Evolutionary conservation across 148 eudicot species (phyloP).

Genomic region (Beta vulgaris): DNA sequence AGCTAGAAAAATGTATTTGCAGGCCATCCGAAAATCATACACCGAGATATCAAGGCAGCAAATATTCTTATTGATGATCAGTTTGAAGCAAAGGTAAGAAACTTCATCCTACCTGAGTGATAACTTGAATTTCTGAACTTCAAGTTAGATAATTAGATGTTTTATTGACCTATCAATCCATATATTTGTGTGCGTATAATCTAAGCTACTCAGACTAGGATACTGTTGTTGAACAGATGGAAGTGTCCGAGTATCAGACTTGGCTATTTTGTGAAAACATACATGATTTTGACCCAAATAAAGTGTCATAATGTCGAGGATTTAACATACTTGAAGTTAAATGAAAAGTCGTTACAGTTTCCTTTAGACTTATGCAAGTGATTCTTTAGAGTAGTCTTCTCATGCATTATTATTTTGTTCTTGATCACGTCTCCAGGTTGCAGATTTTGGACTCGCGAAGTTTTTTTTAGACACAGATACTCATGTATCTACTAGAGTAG

Average conservation of each 20-base stretch:
- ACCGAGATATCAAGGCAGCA: slow-evolving; percentile 80
- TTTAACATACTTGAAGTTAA: too few species aligned
- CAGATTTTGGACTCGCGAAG: slow-evolving; percentile 82
- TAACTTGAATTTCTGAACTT: background rate
- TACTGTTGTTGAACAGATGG: too few species aligned
- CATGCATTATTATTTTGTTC: background rate
- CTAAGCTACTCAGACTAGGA: too few species aligned
- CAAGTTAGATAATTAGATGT: background rate
- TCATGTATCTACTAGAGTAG: slow-evolving; percentile 80
- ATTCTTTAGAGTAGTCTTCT: too few species aligned
- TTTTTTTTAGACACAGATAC: slow-evolving; percentile 65
- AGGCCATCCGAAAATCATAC: slow-evolving; percentile 86
- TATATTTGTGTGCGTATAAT: too few species aligned
- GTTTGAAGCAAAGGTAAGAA: slow-evolving; percentile 70
- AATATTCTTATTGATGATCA: slow-evolving; percentile 71
- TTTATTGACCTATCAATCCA: background rate
- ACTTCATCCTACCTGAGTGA: background rate
- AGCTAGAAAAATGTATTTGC: slow-evolving; percentile 19
- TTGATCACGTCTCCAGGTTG: slow-evolving; percentile 47
- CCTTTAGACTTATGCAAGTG: background rate
- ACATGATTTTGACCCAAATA: too few species aligned
- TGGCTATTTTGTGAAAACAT: too few species aligned
- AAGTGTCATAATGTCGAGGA: too few species aligned
- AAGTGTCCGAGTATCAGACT: too few species aligned
- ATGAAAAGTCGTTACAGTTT: too few species aligned